A percentile compares a stretch with the other conserved stretches of the same genome.
Conservation (phyloP, 116 monocot species). For the Cymodocea nodosa region DNA sequence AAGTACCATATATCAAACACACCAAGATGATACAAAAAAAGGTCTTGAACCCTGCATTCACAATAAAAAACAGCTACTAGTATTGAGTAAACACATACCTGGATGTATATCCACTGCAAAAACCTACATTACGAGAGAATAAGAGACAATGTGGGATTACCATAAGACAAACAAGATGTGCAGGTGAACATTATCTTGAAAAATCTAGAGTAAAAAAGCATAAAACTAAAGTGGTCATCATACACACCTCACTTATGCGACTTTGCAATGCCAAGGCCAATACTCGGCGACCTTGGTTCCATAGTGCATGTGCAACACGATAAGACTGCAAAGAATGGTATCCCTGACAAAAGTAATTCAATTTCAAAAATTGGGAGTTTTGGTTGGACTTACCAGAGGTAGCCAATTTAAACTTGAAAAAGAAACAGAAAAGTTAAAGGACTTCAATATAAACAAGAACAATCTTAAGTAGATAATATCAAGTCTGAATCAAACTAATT, state of each 20-base stretch:
- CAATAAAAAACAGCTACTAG: neutral
- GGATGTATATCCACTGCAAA: slow-evolving; percentile 21
- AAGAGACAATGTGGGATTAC: neutral
- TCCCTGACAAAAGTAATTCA: slow-evolving; percentile 23
- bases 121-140: slow-evolving; percentile 4
- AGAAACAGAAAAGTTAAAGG: no score
- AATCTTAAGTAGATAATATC: no score
- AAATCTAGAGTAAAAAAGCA: neutral
- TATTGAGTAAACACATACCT: neutral
- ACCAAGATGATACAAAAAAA: neutral
- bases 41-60: neutral
- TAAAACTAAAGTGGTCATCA: neutral
- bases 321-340: slow-evolving; percentile 92
- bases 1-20: neutral
- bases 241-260: slow-evolving; percentile 75
- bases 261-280: slow-evolving; percentile 85
- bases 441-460: no score
- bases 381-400: neutral
- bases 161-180: neutral
- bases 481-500: no score
- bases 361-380: neutral
- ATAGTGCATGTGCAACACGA: slow-evolving; percentile 78
- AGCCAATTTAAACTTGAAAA: neutral
- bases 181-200: neutral
- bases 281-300: slow-evolving; percentile 70